Evolutionary conservation across 2,329 filamentous ascomycete species (phyloP), one percentile per base, ranked within the genome.

Genomic region (Fusarium luffae): DNA sequence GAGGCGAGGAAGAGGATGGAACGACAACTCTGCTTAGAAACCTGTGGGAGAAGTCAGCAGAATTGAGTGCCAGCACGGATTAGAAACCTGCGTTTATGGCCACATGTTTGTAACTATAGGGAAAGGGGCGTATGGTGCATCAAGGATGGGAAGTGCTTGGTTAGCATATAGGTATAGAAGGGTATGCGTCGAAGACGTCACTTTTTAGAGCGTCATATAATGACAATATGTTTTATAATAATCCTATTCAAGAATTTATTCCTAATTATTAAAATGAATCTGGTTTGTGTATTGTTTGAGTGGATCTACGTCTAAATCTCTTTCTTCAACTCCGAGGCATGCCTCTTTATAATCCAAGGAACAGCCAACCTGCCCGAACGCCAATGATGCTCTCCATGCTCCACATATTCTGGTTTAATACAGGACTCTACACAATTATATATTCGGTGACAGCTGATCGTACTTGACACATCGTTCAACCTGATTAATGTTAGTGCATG

Each of bases 381-480:
- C 72, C 69, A n/a, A 10, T n/a, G 28, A 66, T 66, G 65, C 50
- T 52, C 51, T 61, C 27, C 59, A 30, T 59, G n/a, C 30, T 47
- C 58, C 23, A 27, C 16, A 23, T 37, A 43, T 50, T 23, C 46
- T 44, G 44, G 23, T 64, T 50, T 43, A 59, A 47, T 34, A 54
- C 28, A 69, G 12, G 43, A 50, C 50, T 49, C 37, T 63, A 64
- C n/a, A 51, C 50, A 51, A 68, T 77, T 82, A 97, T 69, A 97
- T 89, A 82, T 97, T 97, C 4, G 94, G 94, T 50, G 93, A 93
- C 65, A 98, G 83, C 69, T 93, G 86, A 80, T 98, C 94, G 73
- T 95, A 97, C 78, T 94, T 96, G 75, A 98, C 94, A 78, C 93
- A 97, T 76, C 88, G 86, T 80, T 97, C 94, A 34, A 95, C 92